Conservation (phyloP, 805 yeast genomes). For the Metschnikowia amazonensis region DNA sequence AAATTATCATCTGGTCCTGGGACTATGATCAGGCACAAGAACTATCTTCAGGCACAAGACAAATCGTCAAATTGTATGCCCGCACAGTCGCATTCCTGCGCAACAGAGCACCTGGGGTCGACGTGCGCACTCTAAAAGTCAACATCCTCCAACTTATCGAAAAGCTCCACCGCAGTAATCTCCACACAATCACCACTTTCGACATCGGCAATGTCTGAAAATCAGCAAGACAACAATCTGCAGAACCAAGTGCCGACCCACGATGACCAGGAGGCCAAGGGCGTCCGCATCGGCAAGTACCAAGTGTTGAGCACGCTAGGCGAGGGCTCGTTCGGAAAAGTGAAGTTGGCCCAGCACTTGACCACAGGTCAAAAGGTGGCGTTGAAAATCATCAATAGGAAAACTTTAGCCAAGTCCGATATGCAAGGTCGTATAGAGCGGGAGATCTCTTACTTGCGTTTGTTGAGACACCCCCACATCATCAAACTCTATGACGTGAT, state of each 20-base stretch:
- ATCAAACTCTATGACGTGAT: conserved; percentile 94
- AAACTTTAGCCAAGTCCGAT: conserved; percentile 88
- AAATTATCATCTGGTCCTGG: no score
- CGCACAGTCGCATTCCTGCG: background rate
- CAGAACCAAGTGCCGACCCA: background rate
- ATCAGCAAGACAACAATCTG: conserved; percentile 9
- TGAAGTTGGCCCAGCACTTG: conserved; percentile 83
- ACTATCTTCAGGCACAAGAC: background rate
- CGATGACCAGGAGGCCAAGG: conserved; percentile 26
- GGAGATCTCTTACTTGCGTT: conserved; percentile 83
- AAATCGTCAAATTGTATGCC: background rate
- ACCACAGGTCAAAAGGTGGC: conserved; percentile 93
- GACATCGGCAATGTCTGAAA: conserved; percentile 11
- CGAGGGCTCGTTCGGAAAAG: conserved; percentile 96
- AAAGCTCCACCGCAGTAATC: background rate
- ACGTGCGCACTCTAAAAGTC: conserved; percentile 6
- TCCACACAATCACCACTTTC: conserved; percentile 1
- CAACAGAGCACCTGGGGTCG: background rate
- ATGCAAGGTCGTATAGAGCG: conserved; percentile 97
- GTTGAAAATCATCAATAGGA: conserved; percentile 84
- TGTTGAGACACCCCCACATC: conserved; percentile 92
- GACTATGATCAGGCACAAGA: background rate
- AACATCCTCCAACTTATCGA: conserved; percentile 1
- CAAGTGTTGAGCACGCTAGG: conserved; percentile 91
- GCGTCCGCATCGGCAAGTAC: conserved; percentile 76